Evolutionary conservation across 345 rosid species (phyloP), one percentile per base, ranked within the genome.

Genomic region (Eucalyptus caleyi): DNA sequence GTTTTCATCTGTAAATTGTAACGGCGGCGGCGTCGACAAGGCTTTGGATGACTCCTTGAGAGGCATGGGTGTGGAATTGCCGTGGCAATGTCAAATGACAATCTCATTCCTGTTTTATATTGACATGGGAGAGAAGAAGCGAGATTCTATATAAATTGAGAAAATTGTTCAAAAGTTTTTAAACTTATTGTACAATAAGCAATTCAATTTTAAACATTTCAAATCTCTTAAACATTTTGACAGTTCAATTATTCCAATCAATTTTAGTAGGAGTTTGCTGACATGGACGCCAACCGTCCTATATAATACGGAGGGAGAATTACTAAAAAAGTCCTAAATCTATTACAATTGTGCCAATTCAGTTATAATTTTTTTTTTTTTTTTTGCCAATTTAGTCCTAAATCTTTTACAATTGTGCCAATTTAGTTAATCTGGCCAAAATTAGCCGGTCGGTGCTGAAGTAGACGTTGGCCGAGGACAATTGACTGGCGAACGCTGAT

Each of bases 401-500:
- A 47, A 47, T 11, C 13, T 47, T 47, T 47, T 47, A 4, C 49
- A 47, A 47, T 47, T 47, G 49, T 47, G 49, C 4, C 49, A 47
- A 11, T 47, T 47, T 0, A 47, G 10, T 47, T 2, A 47, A 47
- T 47, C 2, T 1, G 0, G 50, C 50, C 50, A 47, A 47, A 47
- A 11, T 47, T 47, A 4, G 50, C 5, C 2, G 50, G 14, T 11
- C 1, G 13, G 14, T 47, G 2, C 1, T 47, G 13, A 47, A 47
- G 50, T 11, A 12, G 50, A 47, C 14, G 14, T 47, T 47, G 50
- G 50, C 5, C 2, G 13, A 11, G 50, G 50, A 47, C 50, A 47
- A 47, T 47, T 47, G 50, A 11, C 1, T 1, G 5, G 13, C 50
- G 5, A 47, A 47, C 0, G 13, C 2, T 11, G 1, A 47, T 47